Base-by-base conservation (phyloP, 2,329 filamentous ascomycete species). In the Lomentospora prolificans region DNA sequence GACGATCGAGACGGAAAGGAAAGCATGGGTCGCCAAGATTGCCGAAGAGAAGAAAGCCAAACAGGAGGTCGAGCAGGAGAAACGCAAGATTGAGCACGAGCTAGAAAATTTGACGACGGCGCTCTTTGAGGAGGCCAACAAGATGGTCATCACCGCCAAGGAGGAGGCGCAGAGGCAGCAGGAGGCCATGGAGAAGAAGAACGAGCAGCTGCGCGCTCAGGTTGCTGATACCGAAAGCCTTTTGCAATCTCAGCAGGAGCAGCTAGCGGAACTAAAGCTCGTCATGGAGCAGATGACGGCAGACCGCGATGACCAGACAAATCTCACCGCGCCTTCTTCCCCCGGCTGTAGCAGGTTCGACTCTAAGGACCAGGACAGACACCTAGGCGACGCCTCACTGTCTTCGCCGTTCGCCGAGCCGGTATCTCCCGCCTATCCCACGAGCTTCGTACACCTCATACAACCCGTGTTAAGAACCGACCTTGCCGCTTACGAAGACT, bases 121-220 rank as follows among this genome's bases (percentile, higher is more conserved):
- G 27, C 78, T 99, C n/a, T 99, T 99, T 60, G 90, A 97, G 67
- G 92, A 99, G 75, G 94, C 94, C 52, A 97, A 99, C 73, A 91
- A 87, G 77, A 97, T 99, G 92, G 94, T 99, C 54, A 89, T 92
- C 41, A 84, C 83, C 14, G 92, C 92, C 36, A 89, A 95, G 65
- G 90, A 91, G 67, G 89, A 96, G 59, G 90, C 94, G 7, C 85
- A 90, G 59, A 84, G 82, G 60, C 90, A 96, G 63, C 86, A 90
- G 36, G 90, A 96, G 61, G 79, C 80, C 3, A 75, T 91, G 44
- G 85, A 90, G 57, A 87, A 87, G 65, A 89, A 89, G 66, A 95
- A 94, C 64, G 90, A 96, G 57, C 89, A 95, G 69, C 79, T 97
- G 53, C 88, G 84, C 64, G 79, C 86, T 25, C 91, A 97, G 69